These are phyloP conservation scores for Eucalyptus cloeziana DNA, from an alignment of 345 rosid species.

Conservation along the genomic window DNA sequence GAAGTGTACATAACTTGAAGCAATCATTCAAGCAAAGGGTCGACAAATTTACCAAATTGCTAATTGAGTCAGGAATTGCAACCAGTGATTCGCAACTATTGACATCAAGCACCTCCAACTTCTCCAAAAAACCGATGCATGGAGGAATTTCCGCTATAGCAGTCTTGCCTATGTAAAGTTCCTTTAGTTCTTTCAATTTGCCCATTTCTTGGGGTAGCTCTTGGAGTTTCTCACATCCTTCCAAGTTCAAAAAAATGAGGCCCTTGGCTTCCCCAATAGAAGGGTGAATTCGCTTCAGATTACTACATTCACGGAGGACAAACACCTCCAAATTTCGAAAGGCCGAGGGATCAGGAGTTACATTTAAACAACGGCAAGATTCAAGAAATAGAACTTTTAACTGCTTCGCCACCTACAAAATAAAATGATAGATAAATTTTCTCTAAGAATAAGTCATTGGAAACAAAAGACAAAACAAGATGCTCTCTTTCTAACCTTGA, in stretches of 20 bases:
- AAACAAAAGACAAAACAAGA: too few relatives aligned
- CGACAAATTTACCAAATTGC: too few relatives aligned
- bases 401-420: too few relatives aligned
- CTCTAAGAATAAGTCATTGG: too few relatives aligned
- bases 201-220: not conserved
- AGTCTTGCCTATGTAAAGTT: not conserved
- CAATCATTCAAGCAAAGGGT: not conserved
- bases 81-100: accelerated
- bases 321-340: too few relatives aligned
- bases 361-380: too few relatives aligned
- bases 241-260: accelerated
- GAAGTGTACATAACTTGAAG: not conserved
- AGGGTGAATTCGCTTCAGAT: not conserved
- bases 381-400: too few relatives aligned
- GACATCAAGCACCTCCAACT: accelerated
- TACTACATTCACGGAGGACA: not conserved
- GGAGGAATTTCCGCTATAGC: not conserved
- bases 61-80: not conserved
- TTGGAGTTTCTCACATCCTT: not conserved
- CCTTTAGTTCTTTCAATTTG: not conserved
- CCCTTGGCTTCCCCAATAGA: not conserved
- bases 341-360: too few relatives aligned
- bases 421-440: too few relatives aligned
- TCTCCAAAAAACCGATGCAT: not conserved
- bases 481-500: too few relatives aligned